Base-by-base conservation (phyloP, 441 rosid species). In the Euphorbia celastroides region DNA sequence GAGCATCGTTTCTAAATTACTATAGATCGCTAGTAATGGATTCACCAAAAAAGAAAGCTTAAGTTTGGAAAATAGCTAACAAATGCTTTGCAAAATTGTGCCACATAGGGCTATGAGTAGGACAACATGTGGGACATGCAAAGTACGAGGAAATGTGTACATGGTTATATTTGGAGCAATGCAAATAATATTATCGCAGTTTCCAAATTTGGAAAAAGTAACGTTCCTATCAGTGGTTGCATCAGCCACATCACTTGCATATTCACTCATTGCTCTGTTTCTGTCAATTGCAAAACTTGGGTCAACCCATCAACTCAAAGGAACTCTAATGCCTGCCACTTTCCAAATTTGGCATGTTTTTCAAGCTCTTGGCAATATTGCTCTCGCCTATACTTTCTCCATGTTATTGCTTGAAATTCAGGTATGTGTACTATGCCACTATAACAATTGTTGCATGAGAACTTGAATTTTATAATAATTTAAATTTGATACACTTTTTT, bases 281-380 rank as follows among this genome's bases (percentile, higher is more conserved):
- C 46, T 73, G 22, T 73, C 70, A 0, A 31, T 36, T 32, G 74
- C 64, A 16, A 72, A 69, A 28, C 27, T 70, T 0, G 42, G 11
- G 28, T 57, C 60, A 25, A 30, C 64, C 32, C 70, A 34, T 55
- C 48, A 73, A 52, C 2, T 66, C 31, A 73, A 62, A 70, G 80
- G 80, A 62, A 70, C 46, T 46, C 5, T 68, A 19, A 55, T 48
- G 69, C 31, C 67, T 20, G 7, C 63, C 7, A 62, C 80, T 0
- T 31, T 57, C 13, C 64, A 58, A 63, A 4, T 71, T 62, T 78
- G 78, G 78, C 63, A 74, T 54, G 70, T 30, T 46, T 78, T 78
- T 32, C 75, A 74, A 68, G 75, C 75, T 56, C 69, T 78, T 10
- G 81, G 78, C 41, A 74, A 78, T 60, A 67, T 74, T 57, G 78